Evolutionary conservation across 2,329 filamentous ascomycete genomes (phyloP), one percentile per base, ranked within the genome.

Genomic region (Gaeumannomyces sp.): DNA sequence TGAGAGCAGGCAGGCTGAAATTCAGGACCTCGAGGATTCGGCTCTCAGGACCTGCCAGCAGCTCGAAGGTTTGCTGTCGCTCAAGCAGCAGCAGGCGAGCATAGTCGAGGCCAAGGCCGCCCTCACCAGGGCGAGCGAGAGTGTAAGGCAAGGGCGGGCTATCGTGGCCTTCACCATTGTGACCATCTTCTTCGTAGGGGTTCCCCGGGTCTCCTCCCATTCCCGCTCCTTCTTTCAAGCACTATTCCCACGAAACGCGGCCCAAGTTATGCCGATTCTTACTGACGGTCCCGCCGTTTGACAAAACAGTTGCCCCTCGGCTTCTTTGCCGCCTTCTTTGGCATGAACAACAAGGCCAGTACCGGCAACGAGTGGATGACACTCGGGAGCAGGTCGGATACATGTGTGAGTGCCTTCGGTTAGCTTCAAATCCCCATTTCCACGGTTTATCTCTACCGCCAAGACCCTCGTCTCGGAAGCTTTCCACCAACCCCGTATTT

Each of bases 141-240:
- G 73, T 0, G 74, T 77, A 7, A 74, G 72, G 11, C 79, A 82
- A 66, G 77, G 79, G 1, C 72, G 75, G 0, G 75, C 78, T 1
- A 77, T 82, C 62, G 78, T 82, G 74, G 71, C 78, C 2, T 81
- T 82, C 64, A 81, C 80, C 0, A 67, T 81, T 2, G 76, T 81
- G 0, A 81, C 79, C 0, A 80, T 81, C 57, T 68, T 81, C 31
- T 81, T 82, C 64, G 78, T 80, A 67, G 69, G 77, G 68, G 0
- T 14, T 22, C 58, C 14, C 2, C 3, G 1, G 35, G n/a, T 11
- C n/a, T 59, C 5, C 27, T 25, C 14, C 13, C 13, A 11, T 2
- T 25, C 16, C 56, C 10, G 4, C 2, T 28, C 11, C 19, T 35
- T 28, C 6, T 7, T 16, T 29, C 19, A 25, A 33, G 31, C 59